Evolutionary conservation across 495 filamentous ascomycete genomes (phyloP), one percentile per base, ranked within the genome.

Genomic region (Aspergillus ellipticus): DNA sequence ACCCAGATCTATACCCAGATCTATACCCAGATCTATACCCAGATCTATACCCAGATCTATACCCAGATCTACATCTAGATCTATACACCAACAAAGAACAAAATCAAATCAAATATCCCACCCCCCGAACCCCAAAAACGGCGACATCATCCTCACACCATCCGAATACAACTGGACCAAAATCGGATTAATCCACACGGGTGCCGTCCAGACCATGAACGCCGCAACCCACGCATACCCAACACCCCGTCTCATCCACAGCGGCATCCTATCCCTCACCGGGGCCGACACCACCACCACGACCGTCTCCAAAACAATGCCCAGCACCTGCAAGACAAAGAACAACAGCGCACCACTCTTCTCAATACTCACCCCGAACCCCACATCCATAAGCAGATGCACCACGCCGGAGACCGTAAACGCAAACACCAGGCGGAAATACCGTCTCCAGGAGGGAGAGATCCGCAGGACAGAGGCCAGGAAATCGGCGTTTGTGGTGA

Each of bases 101-200:
- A 28, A 28, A 7, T 28, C 9, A 55, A 33, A 35, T 26, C 39
- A 58, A 26, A 51, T 20, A 10, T 16, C n/a, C 22, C 24, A 39
- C 37, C 51, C 29, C 35, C 28, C 19, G 8, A 58, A 16, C n/a
- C 52, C 26, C 53, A 61, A 42, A 51, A 59, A 60, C 7, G 58
- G 60, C 29, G 55, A 59, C 35, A 60, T 50, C 29, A 57, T 43
- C 42, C 53, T 35, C 41, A 49, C 42, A 11, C 58, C 60, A 46
- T 60, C 58, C 4, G 13, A n/a, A 42, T 46, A 57, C 35, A 63
- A 42, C 21, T 43, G 24, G 0, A 58, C 22, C 28, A 63, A 20
- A 24, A 66, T 59, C 26, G 64, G 60, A 50, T 61, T 57, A 20
- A 60, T 35, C 64, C 64, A 66, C 2, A 66, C 58, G 2, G 64